phyloP scores from a whole-genome alignment of 2,329 filamentous ascomycete species.

The Botrytis paeoniae region DNA sequence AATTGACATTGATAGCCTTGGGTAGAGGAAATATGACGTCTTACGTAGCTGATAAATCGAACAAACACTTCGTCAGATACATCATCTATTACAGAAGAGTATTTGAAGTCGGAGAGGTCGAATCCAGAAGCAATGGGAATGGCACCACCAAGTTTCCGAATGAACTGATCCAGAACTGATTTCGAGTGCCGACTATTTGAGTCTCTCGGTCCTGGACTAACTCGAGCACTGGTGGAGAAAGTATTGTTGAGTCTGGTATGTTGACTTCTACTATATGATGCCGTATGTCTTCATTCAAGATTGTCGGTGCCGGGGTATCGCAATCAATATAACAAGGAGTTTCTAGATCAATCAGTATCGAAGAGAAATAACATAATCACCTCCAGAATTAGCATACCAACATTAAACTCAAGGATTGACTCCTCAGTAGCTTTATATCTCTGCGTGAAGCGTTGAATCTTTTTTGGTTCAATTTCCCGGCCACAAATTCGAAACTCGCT shows the following conservation, averaged over 20 bases:
- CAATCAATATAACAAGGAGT: background rate
- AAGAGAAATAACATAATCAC: background rate
- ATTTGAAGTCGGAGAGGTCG: background rate
- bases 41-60: background rate
- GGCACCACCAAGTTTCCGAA: fast-evolving
- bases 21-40: no score
- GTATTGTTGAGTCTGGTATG: background rate
- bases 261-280: background rate
- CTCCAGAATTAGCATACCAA: background rate
- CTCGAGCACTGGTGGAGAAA: no score
- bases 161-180: background rate
- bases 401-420: background rate
- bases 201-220: background rate
- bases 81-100: background rate
- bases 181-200: no score
- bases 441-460: background rate
- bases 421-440: background rate
- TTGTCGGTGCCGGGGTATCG: background rate
- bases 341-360: background rate
- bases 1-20: background rate
- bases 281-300: background rate
- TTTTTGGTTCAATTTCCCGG: background rate
- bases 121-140: background rate
- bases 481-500: background rate
- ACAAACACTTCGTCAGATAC: background rate